These are phyloP conservation scores for Saprolegnia diclina DNA, from an alignment of 352 stramenopile genomes.

Conservation along the genomic window DNA sequence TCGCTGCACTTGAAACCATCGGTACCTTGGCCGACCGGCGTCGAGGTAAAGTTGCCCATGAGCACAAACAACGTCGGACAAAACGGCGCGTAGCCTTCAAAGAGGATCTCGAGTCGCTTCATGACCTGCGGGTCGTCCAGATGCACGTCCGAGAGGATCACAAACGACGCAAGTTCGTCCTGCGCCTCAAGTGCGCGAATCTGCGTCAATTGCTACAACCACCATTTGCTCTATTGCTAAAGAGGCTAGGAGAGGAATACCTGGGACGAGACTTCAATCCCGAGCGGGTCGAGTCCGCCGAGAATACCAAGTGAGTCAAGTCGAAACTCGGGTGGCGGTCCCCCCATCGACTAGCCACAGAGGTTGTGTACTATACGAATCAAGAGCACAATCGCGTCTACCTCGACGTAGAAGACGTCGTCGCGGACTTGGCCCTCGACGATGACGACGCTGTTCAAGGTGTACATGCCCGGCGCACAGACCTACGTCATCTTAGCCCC, in stretches of 20 bases:
- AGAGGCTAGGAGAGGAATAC: neutral
- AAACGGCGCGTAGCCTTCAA: slow-evolving; percentile 79
- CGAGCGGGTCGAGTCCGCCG: slow-evolving; percentile 73
- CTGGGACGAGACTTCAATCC: slow-evolving; percentile 69
- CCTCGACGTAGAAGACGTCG: slow-evolving; percentile 85
- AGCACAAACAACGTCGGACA: slow-evolving; percentile 85
- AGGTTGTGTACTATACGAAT: neutral
- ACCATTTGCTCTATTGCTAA: slow-evolving; percentile 25
- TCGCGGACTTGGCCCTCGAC: slow-evolving; percentile 92
- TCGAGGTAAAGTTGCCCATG: slow-evolving; percentile 91
- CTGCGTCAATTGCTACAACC: slow-evolving; percentile 52
- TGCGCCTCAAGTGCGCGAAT: slow-evolving; percentile 72
- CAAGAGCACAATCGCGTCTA: slow-evolving; percentile 30
- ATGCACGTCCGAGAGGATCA: slow-evolving; percentile 91
- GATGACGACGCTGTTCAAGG: slow-evolving; percentile 89
- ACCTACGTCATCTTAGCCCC: slow-evolving; percentile 30
- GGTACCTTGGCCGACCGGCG: slow-evolving; percentile 63
- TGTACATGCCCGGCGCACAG: slow-evolving; percentile 86
- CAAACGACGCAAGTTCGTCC: slow-evolving; percentile 86
- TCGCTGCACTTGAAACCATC: slow-evolving; percentile 14
- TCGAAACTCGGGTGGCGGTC: slow-evolving; percentile 82
- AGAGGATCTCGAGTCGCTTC: slow-evolving; percentile 83
- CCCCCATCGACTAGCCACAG: slow-evolving; percentile 72
- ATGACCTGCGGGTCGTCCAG: slow-evolving; percentile 89
- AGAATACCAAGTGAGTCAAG: slow-evolving; percentile 72